These are phyloP conservation scores for Ceratocystis lukuohia DNA, from an alignment of 2,329 filamentous ascomycete genomes.

Conservation along the genomic window DNA sequence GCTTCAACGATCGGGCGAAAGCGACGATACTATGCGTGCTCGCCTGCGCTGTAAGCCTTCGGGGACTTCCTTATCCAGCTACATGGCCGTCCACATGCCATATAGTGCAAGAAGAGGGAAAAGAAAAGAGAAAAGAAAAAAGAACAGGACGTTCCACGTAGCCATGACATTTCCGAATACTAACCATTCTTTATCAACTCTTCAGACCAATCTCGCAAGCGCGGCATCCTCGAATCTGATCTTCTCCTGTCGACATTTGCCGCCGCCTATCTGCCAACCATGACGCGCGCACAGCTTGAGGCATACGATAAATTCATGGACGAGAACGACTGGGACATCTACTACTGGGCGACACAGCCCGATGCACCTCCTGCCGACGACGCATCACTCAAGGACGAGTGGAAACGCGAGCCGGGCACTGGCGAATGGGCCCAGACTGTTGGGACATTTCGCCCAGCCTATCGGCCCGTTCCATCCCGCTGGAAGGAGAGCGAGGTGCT, in stretches of 20 bases:
- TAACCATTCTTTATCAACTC: conserved; percentile 6
- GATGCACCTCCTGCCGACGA: conserved; percentile 34
- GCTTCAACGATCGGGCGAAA: conserved; percentile 71
- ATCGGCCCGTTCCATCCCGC: conserved; percentile 71
- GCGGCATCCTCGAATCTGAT: conserved; percentile 89
- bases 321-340: conserved; percentile 99
- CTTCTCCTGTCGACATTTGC: conserved; percentile 94
- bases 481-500: conserved; percentile 80
- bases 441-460: conserved; percentile 85
- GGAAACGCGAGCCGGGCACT: conserved; percentile 27
- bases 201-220: conserved; percentile 87
- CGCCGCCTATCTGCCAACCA: conserved; percentile 57
- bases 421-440: conserved; percentile 97
- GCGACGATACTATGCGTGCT: conserved; percentile 72
- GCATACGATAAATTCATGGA: conserved; percentile 90
- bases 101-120: too few relatives aligned
- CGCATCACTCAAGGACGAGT: conserved; percentile 23
- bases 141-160: too few relatives aligned
- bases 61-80: background rate
- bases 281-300: conserved; percentile 59
- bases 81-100: background rate
- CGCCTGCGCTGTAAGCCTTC: conserved; percentile 54
- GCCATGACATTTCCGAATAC: background rate
- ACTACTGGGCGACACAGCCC: conserved; percentile 97
- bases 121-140: too few relatives aligned